A percentile compares a stretch with the other conserved stretches of the same genome.
Conservation (phyloP, 495 filamentous ascomycete genomes). For the Trichoderma parareesei region DNA sequence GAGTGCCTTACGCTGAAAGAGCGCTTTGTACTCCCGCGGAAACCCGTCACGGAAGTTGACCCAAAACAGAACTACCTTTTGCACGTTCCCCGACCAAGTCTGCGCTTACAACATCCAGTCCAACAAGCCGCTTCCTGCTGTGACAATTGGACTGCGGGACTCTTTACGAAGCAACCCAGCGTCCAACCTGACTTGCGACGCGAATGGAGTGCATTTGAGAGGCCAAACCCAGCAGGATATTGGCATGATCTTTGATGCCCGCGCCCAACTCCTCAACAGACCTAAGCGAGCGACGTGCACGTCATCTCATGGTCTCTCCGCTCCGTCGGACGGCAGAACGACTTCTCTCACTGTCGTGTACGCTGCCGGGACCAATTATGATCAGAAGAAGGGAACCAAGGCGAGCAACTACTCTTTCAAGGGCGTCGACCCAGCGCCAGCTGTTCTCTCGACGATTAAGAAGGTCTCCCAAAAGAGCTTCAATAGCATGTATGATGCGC, state of each 20-base stretch:
- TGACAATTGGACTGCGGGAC: slow-evolving; percentile 22
- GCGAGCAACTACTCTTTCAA: slow-evolving; percentile 36
- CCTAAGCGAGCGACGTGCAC: not conserved
- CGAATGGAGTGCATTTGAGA: not conserved
- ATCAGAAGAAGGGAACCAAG: slow-evolving; percentile 33
- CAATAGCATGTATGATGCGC: slow-evolving; percentile 22
- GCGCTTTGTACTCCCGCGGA: not conserved
- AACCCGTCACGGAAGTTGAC: not conserved
- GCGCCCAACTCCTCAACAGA: not conserved
- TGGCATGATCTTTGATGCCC: not conserved
- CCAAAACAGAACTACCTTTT: slow-evolving; percentile 20
- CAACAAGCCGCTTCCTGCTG: slow-evolving; percentile 21
- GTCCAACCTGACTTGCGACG: not conserved
- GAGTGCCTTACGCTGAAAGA: not conserved
- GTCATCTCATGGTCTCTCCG: not conserved
- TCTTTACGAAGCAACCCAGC: not conserved
- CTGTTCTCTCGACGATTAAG: slow-evolving; percentile 23
- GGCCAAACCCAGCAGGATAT: not conserved
- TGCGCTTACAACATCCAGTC: slow-evolving; percentile 34
- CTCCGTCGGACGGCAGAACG: not conserved
- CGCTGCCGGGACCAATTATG: slow-evolving; percentile 39
- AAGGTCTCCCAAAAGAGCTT: slow-evolving; percentile 23
- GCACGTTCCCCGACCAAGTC: slow-evolving; percentile 39
- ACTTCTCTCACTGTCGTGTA: slow-evolving; percentile 27
- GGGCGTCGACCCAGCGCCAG: slow-evolving; percentile 31